Evolutionary conservation across 2,329 filamentous ascomycete species (phyloP).

Genomic region (Aureobasidium sp.): DNA sequence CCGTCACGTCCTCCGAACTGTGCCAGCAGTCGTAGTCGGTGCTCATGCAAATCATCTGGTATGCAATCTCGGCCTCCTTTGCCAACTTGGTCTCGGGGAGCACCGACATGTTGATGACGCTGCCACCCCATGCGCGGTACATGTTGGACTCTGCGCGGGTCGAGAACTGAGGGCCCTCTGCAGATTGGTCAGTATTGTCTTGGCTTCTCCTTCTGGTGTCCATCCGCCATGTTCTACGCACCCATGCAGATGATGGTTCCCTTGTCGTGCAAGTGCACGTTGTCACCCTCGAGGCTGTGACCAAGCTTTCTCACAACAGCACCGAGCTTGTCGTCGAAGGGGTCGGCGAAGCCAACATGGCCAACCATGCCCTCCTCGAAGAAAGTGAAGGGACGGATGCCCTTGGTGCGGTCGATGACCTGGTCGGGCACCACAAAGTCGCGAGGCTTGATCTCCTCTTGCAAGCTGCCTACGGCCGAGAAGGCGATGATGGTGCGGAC

Average conservation of each 20-base stretch:
- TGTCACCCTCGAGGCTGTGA: slow-evolving; percentile 69
- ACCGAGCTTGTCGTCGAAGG: slow-evolving; percentile 75
- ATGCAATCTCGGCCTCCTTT: slow-evolving; percentile 89
- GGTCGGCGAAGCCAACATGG: slow-evolving; percentile 92
- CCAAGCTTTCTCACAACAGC: slow-evolving; percentile 73
- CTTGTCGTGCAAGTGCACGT: slow-evolving; percentile 73
- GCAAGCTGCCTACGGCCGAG: slow-evolving; percentile 85
- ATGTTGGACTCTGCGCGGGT: slow-evolving; percentile 92
- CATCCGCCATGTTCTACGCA: slow-evolving; percentile 37
- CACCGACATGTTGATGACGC: slow-evolving; percentile 96
- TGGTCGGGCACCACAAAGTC: slow-evolving; percentile 97
- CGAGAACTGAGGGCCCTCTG: slow-evolving; percentile 96
- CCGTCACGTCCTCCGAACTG: slow-evolving; percentile 70
- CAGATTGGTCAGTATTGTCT: slow-evolving; percentile 32
- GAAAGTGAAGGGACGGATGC: slow-evolving; percentile 88
- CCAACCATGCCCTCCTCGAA: slow-evolving; percentile 88
- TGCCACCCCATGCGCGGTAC: slow-evolving; percentile 89
- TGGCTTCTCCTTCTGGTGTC: not conserved
- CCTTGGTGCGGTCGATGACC: slow-evolving; percentile 95
- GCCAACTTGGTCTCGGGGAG: slow-evolving; percentile 95
- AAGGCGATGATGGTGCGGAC: slow-evolving; percentile 91
- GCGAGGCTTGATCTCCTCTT: slow-evolving; percentile 86
- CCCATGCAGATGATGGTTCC: slow-evolving; percentile 90
- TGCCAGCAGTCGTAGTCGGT: slow-evolving; percentile 99
- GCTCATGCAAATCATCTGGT: slow-evolving; percentile 99